Conservation (phyloP, 805 yeast genomes). For the Grigorovia humatica region DNA sequence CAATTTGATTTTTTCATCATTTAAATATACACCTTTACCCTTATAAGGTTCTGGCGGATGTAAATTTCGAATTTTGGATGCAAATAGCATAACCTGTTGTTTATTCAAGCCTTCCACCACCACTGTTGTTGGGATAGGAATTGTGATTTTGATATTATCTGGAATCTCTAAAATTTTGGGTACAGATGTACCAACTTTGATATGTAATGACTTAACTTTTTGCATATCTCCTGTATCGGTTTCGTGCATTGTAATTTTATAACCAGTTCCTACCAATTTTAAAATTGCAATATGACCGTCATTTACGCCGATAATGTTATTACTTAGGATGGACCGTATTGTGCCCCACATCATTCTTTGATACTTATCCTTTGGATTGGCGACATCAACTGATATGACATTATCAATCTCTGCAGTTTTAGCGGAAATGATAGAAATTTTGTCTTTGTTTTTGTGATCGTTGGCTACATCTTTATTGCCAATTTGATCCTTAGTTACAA, state of each 20-base stretch:
- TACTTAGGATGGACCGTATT: conserved; percentile 63
- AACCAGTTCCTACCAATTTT: conserved; percentile 93
- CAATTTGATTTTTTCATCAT: conserved; percentile 80
- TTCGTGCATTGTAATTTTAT: conserved; percentile 73
- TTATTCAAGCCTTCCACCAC: conserved; percentile 80
- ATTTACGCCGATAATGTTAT: conserved; percentile 75
- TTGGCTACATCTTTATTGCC: neutral
- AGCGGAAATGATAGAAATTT: neutral
- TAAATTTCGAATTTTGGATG: conserved; percentile 74
- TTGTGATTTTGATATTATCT: conserved; percentile 55
- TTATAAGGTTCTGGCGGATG: conserved; percentile 98
- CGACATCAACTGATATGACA: conserved; percentile 21
- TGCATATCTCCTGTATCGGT: neutral
- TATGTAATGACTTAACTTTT: conserved; percentile 16
- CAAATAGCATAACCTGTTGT: conserved; percentile 78
- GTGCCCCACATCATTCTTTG: conserved; percentile 97
- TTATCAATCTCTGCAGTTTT: neutral
- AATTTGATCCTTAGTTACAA: neutral
- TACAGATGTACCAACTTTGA: conserved; percentile 83
- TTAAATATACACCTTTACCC: conserved; percentile 93
- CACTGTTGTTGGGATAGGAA: conserved; percentile 80
- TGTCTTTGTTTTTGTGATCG: neutral
- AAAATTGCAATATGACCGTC: conserved; percentile 88
- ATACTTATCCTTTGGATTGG: conserved; percentile 42
- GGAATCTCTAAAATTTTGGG: conserved; percentile 73